A percentile compares a stretch with the other conserved stretches of the same genome.
Evolutionary conservation across 805 yeast species (phyloP).

Genomic region (Babjeviella inositovora): DNA sequence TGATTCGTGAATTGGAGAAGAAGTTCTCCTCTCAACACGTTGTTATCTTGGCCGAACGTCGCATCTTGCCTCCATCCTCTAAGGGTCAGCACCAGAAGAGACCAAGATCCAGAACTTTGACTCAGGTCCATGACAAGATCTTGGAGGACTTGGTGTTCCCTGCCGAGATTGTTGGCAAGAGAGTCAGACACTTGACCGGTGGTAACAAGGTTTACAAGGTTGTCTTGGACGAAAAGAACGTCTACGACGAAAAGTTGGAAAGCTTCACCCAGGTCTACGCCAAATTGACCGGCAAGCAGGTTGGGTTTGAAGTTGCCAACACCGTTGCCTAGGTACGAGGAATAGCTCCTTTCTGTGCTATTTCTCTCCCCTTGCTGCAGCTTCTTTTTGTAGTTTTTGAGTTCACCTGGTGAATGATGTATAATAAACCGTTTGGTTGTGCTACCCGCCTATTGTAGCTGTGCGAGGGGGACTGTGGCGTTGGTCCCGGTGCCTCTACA

Average conservation of each 20-base stretch:
- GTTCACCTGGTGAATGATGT: too few relatives aligned
- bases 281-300: conserved; percentile 33
- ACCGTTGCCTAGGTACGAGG: not conserved
- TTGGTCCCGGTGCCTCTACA: too few relatives aligned
- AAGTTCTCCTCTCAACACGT: conserved; percentile 35
- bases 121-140: conserved; percentile 32
- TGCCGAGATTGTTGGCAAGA: conserved; percentile 29
- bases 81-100: conserved; percentile 30
- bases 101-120: conserved; percentile 34
- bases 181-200: conserved; percentile 35
- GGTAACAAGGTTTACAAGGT: conserved; percentile 34
- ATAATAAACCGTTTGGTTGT: too few relatives aligned
- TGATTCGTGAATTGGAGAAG: conserved; percentile 34
- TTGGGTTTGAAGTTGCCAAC: conserved; percentile 31
- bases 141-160: conserved; percentile 35
- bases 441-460: too few relatives aligned
- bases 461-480: too few relatives aligned
- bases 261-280: conserved; percentile 31
- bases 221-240: conserved; percentile 30
- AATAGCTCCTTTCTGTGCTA: too few relatives aligned
- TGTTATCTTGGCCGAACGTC: conserved; percentile 33
- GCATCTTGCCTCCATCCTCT: conserved; percentile 33
- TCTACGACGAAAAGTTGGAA: conserved; percentile 32
- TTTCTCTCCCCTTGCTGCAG: too few relatives aligned
- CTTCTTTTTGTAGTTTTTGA: too few relatives aligned